Conservation (phyloP, 1,284 basidiomycete genomes). For the Xerocomus alliaceus region DNA sequence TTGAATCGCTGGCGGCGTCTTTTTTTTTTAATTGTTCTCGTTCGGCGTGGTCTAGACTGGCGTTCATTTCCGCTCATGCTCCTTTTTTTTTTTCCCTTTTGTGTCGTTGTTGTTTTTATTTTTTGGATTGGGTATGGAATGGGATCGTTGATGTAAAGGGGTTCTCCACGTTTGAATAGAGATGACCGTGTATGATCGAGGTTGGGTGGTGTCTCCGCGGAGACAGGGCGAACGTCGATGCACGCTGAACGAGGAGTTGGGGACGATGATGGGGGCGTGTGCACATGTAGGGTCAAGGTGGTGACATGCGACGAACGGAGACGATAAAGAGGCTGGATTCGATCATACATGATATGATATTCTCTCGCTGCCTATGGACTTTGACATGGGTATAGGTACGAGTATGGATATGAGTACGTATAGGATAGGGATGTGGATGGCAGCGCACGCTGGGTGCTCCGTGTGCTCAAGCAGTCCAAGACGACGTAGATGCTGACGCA, state of each 20-base stretch:
- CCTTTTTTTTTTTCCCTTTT: not conserved
- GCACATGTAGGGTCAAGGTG: conserved; percentile 61
- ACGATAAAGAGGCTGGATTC: conserved; percentile 48
- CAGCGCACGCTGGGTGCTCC: conserved; percentile 29
- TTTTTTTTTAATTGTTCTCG: no score
- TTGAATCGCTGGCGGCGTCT: not conserved
- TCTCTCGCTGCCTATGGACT: no score
- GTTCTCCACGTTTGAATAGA: conserved; percentile 24
- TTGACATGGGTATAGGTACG: conserved; percentile 54
- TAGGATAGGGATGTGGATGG: no score
- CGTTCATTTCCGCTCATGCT: conserved; percentile 38
- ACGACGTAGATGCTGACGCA: conserved; percentile 69
- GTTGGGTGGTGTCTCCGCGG: conserved; percentile 45
- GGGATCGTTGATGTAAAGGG: no score
- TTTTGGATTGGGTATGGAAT: no score
- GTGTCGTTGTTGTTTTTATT: no score
- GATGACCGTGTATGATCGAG: conserved; percentile 61
- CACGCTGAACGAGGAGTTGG: conserved; percentile 53
- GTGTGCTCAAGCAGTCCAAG: conserved; percentile 35
- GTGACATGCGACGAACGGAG: conserved; percentile 59
- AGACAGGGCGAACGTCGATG: conserved; percentile 43
- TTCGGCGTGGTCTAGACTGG: conserved; percentile 5
- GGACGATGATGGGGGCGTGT: conserved; percentile 59
- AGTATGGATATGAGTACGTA: conserved; percentile 51
- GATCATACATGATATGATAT: no score